Base-by-base conservation (phyloP, 139 green algal genomes). In the Tetradesmus lagerheimii region DNA sequence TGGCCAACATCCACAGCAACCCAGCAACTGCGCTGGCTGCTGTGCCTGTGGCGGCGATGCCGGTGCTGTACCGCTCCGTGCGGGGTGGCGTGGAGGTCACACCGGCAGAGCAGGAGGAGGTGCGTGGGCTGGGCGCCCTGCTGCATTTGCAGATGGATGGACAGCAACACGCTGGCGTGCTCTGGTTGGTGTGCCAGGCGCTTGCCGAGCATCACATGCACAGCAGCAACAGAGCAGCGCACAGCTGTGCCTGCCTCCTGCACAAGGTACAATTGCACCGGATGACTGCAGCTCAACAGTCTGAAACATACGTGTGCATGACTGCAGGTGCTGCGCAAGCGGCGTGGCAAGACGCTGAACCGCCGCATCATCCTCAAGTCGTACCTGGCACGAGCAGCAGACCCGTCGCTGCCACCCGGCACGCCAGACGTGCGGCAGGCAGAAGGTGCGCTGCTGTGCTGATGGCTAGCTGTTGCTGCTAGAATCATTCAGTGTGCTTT, bases 331-430 rank as follows among this genome's bases (percentile, higher is more conserved):
- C 92, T 99, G 83, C 66, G 57, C 62, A 92, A 94, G 71, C 95
- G 97, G 43, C 91, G 92, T 18, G 97, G 96, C 41, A 87, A 80
- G 74, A 96, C 95, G 29, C 94, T 99, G 41, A 96, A 93, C 20
- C 90, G 93, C 23, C 93, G 94, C 74, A 98, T 96, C 88, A 99
- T 99, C 92, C 95, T 99, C 74, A 99, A 99, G 91, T 94, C 90
- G 20, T 97, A 95, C 90, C 77, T 94, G 41, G 78, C 79, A 8
- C 12, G 53, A 12, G 84, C 80, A 71, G n/a, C 77, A 78, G 53
- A 91, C 86, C 67, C 67, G 9, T 37, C 39, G 37, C 41, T 89
- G 82, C 91, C 86, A 66, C 82, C 67, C 8, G 94, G 92, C 20
- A 76, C 96, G 57, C 79, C 89, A 12, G 94, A 97, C 45, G 18